Conservation (phyloP, 345 rosid species). For the Camelina neglecta region DNA sequence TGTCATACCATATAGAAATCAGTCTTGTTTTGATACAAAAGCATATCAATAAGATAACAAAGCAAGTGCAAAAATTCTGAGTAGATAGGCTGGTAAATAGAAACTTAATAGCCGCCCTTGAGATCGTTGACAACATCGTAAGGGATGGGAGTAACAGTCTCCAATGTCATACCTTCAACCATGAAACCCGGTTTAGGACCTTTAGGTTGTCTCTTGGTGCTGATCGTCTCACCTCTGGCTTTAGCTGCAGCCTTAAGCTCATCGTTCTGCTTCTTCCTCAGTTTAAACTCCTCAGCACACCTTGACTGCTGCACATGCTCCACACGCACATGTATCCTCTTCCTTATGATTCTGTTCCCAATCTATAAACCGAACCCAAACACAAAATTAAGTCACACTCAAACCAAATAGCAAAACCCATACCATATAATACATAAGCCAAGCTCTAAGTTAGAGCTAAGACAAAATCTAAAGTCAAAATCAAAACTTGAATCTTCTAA, state of each 20-base stretch:
- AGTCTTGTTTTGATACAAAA: conserved; percentile 8
- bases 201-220: conserved; percentile 74
- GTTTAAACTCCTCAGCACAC: conserved; percentile 64
- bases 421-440: too few relatives aligned
- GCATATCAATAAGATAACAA: background rate
- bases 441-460: too few relatives aligned
- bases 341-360: conserved; percentile 66
- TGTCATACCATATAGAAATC: background rate
- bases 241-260: conserved; percentile 71
- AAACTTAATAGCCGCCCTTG: conserved; percentile 67
- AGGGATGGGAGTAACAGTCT: conserved; percentile 78
- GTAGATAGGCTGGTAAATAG: background rate
- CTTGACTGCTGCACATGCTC: conserved; percentile 75
- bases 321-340: conserved; percentile 73
- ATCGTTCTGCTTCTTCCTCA: conserved; percentile 60
- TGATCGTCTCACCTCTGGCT: conserved; percentile 59
- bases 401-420: too few relatives aligned
- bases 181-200: conserved; percentile 84
- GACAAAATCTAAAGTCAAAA: too few relatives aligned
- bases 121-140: conserved; percentile 84
- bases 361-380: conserved; percentile 44
- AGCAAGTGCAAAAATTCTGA: background rate
- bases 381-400: background rate
- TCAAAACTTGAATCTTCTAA: background rate
- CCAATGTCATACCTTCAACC: conserved; percentile 77